Evolutionary conservation across 306 rosid species (phyloP), one percentile per base, ranked within the genome.

Genomic region (Rubus parviflorus): DNA sequence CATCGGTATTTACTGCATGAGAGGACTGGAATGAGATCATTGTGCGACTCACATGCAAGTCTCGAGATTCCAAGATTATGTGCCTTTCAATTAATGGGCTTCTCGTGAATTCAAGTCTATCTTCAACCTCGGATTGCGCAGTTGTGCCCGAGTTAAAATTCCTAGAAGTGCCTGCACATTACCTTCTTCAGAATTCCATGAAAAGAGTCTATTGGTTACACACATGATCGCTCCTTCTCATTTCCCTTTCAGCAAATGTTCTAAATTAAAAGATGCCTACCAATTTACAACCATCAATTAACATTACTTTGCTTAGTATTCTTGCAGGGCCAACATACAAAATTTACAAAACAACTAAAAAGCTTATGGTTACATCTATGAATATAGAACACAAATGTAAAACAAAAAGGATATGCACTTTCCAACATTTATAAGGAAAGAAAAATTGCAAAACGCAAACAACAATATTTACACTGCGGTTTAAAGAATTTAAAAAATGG

Each of bases 121-220:
- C 65, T 58, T 23, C 65, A 58, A 58, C 62, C 25, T 54, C 6
- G 61, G 22, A n/a, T 54, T 58, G 65, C 65, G 65, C 25, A 56
- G 25, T 56, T 7, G 4, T n/a, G 3, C 30, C 30, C 14, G 9
- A 57, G 37, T 3, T 54, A 7, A 57, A 3, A 57, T 4, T 8
- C 62, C 62, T 56, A 8, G 13, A 56, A 56, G 30, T 20, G 46
- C 46, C 8, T 42, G 7, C 46, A 42, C 6, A 8, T 42, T 42
- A 8, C 46, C 20, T 17, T 3, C 1, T 37, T 15, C 54, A 43
- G 40, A 46, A 23, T 23, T 45, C 52, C 54, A 22, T 13, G 37
- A 6, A 48, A 7, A 37, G 11, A 53, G 64, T 53, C 75, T 19
- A 49, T 14, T 63, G 46, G 46, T 38, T 17, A 16, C 7, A 20